These are phyloP conservation scores for Bathelium albidoporum DNA, from an alignment of 495 filamentous ascomycete species.

Conservation along the genomic window DNA sequence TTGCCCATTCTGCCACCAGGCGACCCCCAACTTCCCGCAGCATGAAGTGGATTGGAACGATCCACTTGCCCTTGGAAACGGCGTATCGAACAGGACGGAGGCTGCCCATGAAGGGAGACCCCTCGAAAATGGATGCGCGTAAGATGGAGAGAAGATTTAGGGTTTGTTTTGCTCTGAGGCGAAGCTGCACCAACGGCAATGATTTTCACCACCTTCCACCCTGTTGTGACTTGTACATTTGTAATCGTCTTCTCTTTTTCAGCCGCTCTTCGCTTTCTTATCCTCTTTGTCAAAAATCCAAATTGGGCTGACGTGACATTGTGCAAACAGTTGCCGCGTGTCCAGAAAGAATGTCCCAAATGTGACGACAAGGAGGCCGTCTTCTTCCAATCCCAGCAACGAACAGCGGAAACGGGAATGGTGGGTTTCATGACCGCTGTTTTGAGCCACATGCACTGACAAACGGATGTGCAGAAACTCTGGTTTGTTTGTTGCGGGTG, in stretches of 20 bases:
- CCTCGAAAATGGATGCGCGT: too few species aligned
- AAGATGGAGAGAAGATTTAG: too few species aligned
- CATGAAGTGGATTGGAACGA: too few species aligned
- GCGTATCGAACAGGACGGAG: too few species aligned
- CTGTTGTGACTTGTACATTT: too few species aligned
- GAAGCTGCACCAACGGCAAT: too few species aligned
- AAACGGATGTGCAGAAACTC: conserved; percentile 56
- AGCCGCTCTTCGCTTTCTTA: background rate
- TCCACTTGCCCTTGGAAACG: too few species aligned
- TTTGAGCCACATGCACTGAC: background rate
- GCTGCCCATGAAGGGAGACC: too few species aligned
- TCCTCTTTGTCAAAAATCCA: conserved; percentile 6
- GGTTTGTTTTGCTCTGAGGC: too few species aligned
- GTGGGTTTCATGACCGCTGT: conserved; percentile 38
- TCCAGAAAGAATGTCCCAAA: conserved; percentile 68
- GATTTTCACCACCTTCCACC: too few species aligned
- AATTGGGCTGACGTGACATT: conserved; percentile 39
- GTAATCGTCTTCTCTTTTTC: background rate
- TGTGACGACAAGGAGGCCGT: conserved; percentile 83
- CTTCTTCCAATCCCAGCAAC: conserved; percentile 97
- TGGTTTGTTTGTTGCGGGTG: conserved; percentile 95
- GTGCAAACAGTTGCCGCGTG: conserved; percentile 65
- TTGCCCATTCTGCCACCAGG: too few species aligned
- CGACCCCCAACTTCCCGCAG: too few species aligned
- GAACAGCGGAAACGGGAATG: conserved; percentile 95